phyloP scores from a whole-genome alignment of 345 rosid genomes.

The Chamaenerion angustifolium region DNA sequence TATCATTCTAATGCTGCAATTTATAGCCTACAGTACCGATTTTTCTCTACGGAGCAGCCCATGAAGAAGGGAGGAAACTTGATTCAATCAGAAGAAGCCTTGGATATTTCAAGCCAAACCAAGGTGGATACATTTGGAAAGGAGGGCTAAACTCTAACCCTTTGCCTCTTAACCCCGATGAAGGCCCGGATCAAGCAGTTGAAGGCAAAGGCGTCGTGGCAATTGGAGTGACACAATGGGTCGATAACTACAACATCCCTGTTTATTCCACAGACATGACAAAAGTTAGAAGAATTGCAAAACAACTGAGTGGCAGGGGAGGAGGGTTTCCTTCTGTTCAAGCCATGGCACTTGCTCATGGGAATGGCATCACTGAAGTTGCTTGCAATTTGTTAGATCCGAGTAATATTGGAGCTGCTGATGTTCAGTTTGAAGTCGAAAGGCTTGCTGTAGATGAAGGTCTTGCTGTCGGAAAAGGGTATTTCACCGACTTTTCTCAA shows the following conservation, averaged over 20 bases:
- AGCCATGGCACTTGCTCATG: constrained; percentile 79
- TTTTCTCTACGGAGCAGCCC: constrained; percentile 69
- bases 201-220: constrained; percentile 48
- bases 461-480: constrained; percentile 54
- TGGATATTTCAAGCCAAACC: constrained; percentile 77
- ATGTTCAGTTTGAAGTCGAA: constrained; percentile 64
- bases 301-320: constrained; percentile 58
- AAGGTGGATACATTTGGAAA: constrained; percentile 47
- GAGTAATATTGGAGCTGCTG: constrained; percentile 48
- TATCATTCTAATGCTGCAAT: background rate
- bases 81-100: constrained; percentile 76
- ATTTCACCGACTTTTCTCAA: constrained; percentile 60
- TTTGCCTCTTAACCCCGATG: constrained; percentile 47
- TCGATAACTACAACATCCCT: constrained; percentile 77
- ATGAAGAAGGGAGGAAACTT: constrained; percentile 40
- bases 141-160: constrained; percentile 42
- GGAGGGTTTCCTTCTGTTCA: constrained; percentile 81
- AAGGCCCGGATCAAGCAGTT: constrained; percentile 45
- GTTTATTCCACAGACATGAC: constrained; percentile 37
- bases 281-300: constrained; percentile 49
- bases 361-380: constrained; percentile 52
- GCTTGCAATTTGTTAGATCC: constrained; percentile 87
- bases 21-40: constrained; percentile 50
- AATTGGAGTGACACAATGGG: constrained; percentile 72
- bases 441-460: constrained; percentile 48